A percentile compares a stretch with the other conserved stretches of the same genome.
These are phyloP conservation scores for Telfairia occidentalis DNA, from an alignment of 331 rosid genomes.

Conservation along the genomic window DNA sequence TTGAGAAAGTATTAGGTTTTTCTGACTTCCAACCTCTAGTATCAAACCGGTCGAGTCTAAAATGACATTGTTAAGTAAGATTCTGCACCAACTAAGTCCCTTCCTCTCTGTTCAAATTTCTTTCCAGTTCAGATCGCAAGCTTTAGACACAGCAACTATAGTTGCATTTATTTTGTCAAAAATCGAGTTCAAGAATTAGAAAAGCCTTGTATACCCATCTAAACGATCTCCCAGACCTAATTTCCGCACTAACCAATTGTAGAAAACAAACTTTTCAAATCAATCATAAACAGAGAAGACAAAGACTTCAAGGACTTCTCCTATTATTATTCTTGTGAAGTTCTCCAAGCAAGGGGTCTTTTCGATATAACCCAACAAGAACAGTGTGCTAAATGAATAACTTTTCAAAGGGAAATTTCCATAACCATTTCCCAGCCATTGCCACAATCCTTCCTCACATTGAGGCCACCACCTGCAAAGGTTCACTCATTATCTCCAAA, in stretches of 20 bases:
- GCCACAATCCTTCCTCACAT: background rate
- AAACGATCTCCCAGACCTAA: background rate
- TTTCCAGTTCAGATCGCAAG: too few relatives aligned
- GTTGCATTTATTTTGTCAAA: background rate
- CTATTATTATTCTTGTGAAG: background rate
- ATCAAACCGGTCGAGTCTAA: background rate
- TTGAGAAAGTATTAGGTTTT: background rate
- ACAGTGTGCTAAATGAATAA: background rate
- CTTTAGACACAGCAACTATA: background rate
- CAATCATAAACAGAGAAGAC: background rate
- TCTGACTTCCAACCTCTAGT: background rate
- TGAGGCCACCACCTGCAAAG: background rate
- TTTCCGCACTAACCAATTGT: background rate
- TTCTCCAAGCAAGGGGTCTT: background rate
- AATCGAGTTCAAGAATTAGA: background rate
- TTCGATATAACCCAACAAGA: background rate
- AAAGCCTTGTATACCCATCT: background rate
- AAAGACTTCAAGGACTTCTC: background rate
- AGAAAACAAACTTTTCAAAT: background rate
- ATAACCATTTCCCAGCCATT: background rate
- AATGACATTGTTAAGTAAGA: too few relatives aligned
- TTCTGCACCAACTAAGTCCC: too few relatives aligned
- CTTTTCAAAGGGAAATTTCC: background rate
- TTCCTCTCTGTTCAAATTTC: too few relatives aligned
- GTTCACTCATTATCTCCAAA: background rate